These are phyloP conservation scores for Tolypocladium nubicola DNA, from an alignment of 2,329 filamentous ascomycete genomes.

Conservation along the genomic window DNA sequence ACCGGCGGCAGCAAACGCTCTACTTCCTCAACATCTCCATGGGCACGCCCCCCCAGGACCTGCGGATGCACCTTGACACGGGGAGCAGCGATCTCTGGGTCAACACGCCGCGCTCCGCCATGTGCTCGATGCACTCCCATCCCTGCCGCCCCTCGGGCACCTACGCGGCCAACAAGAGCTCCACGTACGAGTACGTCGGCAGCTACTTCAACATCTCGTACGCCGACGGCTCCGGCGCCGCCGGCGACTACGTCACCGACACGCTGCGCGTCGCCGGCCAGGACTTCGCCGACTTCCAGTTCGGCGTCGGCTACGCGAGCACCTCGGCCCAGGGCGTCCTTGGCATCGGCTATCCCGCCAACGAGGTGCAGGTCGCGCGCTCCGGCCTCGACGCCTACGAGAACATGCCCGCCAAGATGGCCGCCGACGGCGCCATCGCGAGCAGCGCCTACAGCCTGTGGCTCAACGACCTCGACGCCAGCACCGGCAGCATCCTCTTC, in stretches of 20 bases:
- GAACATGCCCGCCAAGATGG: constrained; percentile 59
- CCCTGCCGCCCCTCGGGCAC: constrained; percentile 54
- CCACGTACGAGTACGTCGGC: constrained; percentile 63
- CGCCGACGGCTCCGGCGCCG: constrained; percentile 67
- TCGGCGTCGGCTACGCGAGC: constrained; percentile 61
- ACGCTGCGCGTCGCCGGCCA: constrained; percentile 49
- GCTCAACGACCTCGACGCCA: constrained; percentile 61
- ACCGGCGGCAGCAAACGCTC: constrained; percentile 38
- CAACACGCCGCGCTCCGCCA: constrained; percentile 50
- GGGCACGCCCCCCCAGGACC: constrained; percentile 47
- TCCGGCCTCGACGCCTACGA: constrained; percentile 45
- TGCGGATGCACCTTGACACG: constrained; percentile 55
- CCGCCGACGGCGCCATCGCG: constrained; percentile 46
- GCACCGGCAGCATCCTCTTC: constrained; percentile 59
- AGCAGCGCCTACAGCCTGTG: constrained; percentile 65
- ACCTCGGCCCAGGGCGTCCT: constrained; percentile 61
- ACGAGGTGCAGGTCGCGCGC: constrained; percentile 63
- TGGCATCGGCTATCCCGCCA: constrained; percentile 71
- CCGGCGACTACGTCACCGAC: constrained; percentile 73
- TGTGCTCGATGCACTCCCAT: constrained; percentile 40
- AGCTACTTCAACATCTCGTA: constrained; percentile 82
- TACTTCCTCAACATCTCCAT: constrained; percentile 55
- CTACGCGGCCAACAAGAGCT: constrained; percentile 61
- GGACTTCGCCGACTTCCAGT: constrained; percentile 49
- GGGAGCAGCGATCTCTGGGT: constrained; percentile 62